Base-by-base conservation (phyloP, 1,284 basidiomycete genomes). In the Ustilago crameri region DNA sequence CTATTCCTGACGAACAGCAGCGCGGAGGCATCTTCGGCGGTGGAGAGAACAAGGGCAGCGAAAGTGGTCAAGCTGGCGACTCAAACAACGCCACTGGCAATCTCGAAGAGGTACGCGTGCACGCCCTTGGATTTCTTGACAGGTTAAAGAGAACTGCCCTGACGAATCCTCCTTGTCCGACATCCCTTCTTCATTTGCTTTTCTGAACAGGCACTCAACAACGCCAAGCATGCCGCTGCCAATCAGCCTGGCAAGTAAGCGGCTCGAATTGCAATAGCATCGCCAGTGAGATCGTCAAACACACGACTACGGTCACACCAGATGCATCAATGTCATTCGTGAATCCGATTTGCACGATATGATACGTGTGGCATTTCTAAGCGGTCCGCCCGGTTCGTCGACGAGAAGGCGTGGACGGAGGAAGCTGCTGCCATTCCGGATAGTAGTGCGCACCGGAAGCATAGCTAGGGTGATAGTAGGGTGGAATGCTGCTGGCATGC, bases 1-100 rank as follows among this genome's bases (percentile, higher is more conserved):
- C 66, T 10, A 56, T 74, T n/a, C 71, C 71, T 18, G 71, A 74
- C 44, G 62, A 60, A 27, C 35, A 74, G 56, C 71, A 74, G 62
- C 65, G 71, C 14, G 71, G 56, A 0, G 66, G 56, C 4, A 32
- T 72, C 15, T 72, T 72, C n/a, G 64, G 69, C 35, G 38, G 22
- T 3, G 69, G 60, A 45, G 45, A 59, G 26, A 57, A 50, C 54
- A 73, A 68, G 61, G 53, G 52, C 14, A 44, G 37, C 48, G 64
- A 68, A 47, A 57, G 64, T 34, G 51, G 65, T 45, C 42, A 64
- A 22, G 64, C 61, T 1, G 58, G 58, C 43, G 65, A 66, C 37
- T 26, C 30, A 23, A 46, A 56, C 37, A 45, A 24, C 32, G 64
- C 51, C 10, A 37, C 35, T 1, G 65, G 59, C 38, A 53, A 60